Evolutionary conservation across 331 rosid species (phyloP).

Genomic region (Dryas integrifolia): DNA sequence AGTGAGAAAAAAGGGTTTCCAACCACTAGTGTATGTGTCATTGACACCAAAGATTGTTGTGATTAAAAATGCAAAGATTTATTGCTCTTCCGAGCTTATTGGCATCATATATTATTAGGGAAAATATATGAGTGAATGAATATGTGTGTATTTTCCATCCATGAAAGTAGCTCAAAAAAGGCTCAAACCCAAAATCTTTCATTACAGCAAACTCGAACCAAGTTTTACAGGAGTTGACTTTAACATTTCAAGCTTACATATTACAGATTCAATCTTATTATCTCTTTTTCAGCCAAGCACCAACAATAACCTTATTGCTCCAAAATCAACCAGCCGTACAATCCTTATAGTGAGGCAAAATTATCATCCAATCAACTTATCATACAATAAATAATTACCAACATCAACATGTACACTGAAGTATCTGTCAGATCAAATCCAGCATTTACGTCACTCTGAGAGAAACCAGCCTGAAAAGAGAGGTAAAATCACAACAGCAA

Average conservation of each 20-base stretch:
- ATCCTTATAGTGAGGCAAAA: constrained; percentile 34
- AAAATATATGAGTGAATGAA: too few species aligned
- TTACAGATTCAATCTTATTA: constrained; percentile 37
- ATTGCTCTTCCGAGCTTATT: too few species aligned
- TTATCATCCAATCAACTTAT: constrained; percentile 41
- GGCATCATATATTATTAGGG: too few species aligned
- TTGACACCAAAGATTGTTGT: neutral
- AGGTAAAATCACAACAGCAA: constrained; percentile 29
- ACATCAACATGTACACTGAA: constrained; percentile 50
- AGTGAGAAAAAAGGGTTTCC: neutral
- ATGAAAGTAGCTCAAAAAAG: constrained; percentile 1
- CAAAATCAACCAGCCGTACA: constrained; percentile 30
- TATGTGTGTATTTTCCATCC: too few species aligned
- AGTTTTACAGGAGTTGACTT: constrained; percentile 37
- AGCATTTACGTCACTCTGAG: constrained; percentile 28
- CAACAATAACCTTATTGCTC: constrained; percentile 30
- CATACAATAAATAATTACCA: constrained; percentile 46
- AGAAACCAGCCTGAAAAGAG: constrained; percentile 30
- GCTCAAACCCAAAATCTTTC: constrained; percentile 27
- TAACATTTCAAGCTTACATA: constrained; percentile 40
- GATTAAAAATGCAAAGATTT: too few species aligned
- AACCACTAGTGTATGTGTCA: neutral
- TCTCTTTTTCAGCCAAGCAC: constrained; percentile 32
- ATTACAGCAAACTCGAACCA: constrained; percentile 35
- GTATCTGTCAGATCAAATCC: constrained; percentile 16